Percentiles rank a stretch among this genome's conserved stretches.
These are phyloP conservation scores for Tulasnella sp. DNA, from an alignment of 768 basidiomycete species.

Conservation along the genomic window DNA sequence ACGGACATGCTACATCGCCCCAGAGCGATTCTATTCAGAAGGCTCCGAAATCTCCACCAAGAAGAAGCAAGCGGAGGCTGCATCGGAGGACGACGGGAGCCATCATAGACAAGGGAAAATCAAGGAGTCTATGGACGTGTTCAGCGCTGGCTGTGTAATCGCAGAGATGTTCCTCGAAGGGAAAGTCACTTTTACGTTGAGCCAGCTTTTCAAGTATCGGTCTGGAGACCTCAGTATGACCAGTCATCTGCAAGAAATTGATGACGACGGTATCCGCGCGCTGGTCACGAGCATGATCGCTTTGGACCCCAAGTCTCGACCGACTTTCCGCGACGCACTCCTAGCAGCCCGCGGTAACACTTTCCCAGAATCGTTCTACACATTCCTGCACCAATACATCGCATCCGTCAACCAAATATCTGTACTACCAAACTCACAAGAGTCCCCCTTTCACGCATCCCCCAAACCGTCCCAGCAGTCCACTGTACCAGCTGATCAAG, in stretches of 20 bases:
- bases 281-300: constrained; percentile 87
- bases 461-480: background rate
- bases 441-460: constrained; percentile 29
- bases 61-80: constrained; percentile 31
- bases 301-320: constrained; percentile 62
- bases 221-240: constrained; percentile 76
- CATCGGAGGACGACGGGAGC: constrained; percentile 36
- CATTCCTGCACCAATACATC: constrained; percentile 85
- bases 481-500: background rate
- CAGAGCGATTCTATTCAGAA: constrained; percentile 85
- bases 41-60: constrained; percentile 53
- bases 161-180: constrained; percentile 96
- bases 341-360: constrained; percentile 63
- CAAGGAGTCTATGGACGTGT: constrained; percentile 96
- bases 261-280: constrained; percentile 63
- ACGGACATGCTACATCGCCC: constrained; percentile 91
- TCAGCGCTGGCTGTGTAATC: constrained; percentile 88
- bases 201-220: constrained; percentile 89
- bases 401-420: constrained; percentile 56
- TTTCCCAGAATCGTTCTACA: constrained; percentile 89
- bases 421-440: constrained; percentile 27
- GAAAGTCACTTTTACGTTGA: constrained; percentile 81
- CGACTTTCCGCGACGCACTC: constrained; percentile 70
- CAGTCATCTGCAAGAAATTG: constrained; percentile 55
- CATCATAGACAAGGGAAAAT: constrained; percentile 69